These are phyloP conservation scores for Chalciporus pseudorubinellus DNA, from an alignment of 768 basidiomycete genomes.

Conservation along the genomic window DNA sequence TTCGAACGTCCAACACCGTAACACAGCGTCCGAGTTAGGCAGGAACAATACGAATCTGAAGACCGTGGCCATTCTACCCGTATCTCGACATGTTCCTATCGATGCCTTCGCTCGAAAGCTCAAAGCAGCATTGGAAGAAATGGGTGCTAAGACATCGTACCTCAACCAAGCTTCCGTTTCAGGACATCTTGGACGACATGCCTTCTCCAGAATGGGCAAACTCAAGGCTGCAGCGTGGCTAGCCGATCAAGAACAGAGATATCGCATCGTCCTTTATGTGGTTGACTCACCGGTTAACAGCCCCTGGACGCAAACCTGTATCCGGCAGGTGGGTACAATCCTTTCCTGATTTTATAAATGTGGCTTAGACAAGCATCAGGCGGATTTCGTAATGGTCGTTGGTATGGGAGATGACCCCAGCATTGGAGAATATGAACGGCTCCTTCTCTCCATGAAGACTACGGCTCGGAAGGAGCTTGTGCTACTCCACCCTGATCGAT, in stretches of 20 bases:
- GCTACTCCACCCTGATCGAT: slow-evolving; percentile 87
- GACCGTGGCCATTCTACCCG: slow-evolving; percentile 90
- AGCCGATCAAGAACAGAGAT: slow-evolving; percentile 92
- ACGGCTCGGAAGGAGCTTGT: slow-evolving; percentile 98
- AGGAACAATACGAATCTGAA: slow-evolving; percentile 86
- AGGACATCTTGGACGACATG: slow-evolving; percentile 88
- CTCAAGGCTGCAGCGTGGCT: slow-evolving; percentile 91
- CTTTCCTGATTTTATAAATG: background rate
- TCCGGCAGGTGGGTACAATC: slow-evolving; percentile 67
- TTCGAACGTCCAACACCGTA: slow-evolving; percentile 49
- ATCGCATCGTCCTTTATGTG: slow-evolving; percentile 91
- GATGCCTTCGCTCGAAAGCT: slow-evolving; percentile 88
- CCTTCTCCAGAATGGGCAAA: slow-evolving; percentile 95
- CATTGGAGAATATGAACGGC: slow-evolving; percentile 91
- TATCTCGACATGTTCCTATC: slow-evolving; percentile 83
- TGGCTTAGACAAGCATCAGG: slow-evolving; percentile 40
- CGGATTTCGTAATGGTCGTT: slow-evolving; percentile 91
- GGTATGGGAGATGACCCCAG: slow-evolving; percentile 91
- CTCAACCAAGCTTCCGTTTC: slow-evolving; percentile 94
- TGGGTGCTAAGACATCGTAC: slow-evolving; percentile 90
- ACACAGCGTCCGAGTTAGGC: slow-evolving; percentile 56
- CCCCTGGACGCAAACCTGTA: slow-evolving; percentile 98
- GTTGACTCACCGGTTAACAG: slow-evolving; percentile 94
- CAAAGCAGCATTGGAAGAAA: slow-evolving; percentile 82
- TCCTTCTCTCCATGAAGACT: slow-evolving; percentile 93